Base-by-base conservation (phyloP, 306 rosid species). In the Malus sylvestris region DNA sequence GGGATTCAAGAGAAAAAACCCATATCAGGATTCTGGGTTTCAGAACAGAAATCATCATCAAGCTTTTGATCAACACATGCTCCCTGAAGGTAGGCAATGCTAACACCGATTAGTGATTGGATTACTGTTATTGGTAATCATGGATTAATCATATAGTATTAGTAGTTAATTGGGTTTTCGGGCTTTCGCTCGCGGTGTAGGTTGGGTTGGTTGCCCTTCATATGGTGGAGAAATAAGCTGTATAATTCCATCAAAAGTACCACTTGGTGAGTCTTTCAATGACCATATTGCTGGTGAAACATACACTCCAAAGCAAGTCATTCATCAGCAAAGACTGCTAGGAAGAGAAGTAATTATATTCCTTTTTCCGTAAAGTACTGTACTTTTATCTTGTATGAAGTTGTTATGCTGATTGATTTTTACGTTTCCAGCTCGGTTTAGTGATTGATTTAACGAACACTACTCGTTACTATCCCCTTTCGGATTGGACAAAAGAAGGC, bases 161-260 rank as follows among this genome's bases (percentile, higher is more conserved):
- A 0, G 2, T 16, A 25, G 69, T n/a, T 61, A 27, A 61, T 74
- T 55, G 23, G 4, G 10, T 55, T 55, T 55, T 2, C 2, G 27
- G 23, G 7, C 16, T 71, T 42, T 4, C 0, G 1, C 4, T 3
- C 45, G 9, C 40, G 42, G 13, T 79, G 80, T 88, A 95, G 99
- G 99, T 44, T 95, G 99, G 99, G 82, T 89, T 85, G 96, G 91
- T 64, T 95, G 99, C 76, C 97, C 99, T 76, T 76, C 97, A 32
- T 76, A 40, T 85, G 99, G 98, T 64, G 87, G 86, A 63, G 98
- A 95, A 72, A 83, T 92, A 67, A 84, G 72, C 85, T 79, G 77
- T 82, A 88, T 95, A 90, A 85, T 95, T 81, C 99, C 99, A 81
- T 95, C 99, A 30, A 95, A 92, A 89, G 98, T 89, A 81, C 99